phyloP scores from a whole-genome alignment of 2,329 filamentous ascomycete genomes.

The Beauveria brongniartii region DNA sequence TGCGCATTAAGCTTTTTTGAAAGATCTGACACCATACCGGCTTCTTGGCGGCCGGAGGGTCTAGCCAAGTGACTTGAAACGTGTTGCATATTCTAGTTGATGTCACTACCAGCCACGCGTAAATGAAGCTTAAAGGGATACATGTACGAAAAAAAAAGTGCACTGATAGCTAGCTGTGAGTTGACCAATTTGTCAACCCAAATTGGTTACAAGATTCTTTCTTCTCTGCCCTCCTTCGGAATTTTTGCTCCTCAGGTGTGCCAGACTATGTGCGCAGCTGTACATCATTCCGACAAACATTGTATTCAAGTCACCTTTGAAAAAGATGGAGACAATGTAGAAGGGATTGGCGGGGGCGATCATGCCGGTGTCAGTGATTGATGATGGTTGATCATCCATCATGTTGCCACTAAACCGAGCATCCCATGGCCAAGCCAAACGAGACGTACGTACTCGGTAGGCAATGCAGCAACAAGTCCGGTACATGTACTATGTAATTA shows the following conservation, averaged over 20 bases:
- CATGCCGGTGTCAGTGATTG: constrained; percentile 3
- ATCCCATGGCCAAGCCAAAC: not conserved
- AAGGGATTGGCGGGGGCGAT: constrained; percentile 5
- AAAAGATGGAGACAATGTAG: not conserved
- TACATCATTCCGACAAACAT: not conserved
- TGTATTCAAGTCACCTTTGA: not conserved
- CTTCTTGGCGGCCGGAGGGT: not conserved
- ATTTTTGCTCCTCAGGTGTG: not conserved
- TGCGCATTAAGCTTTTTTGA: not conserved
- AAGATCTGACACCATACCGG: not conserved
- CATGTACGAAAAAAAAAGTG: no score
- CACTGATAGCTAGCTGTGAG: not conserved
- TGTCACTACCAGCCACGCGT: not conserved
- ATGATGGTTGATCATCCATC: constrained; percentile 2
- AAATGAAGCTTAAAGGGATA: not conserved
- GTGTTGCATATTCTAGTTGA: not conserved
- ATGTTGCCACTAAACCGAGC: not conserved
- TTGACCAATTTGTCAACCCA: not conserved
- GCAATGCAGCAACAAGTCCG: no score
- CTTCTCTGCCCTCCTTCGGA: not conserved
- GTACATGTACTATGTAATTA: not conserved
- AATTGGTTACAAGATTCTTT: not conserved
- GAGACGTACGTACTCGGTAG: not conserved
- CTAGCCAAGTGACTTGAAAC: not conserved
- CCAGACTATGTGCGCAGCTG: not conserved